A percentile compares a stretch with the other conserved stretches of the same genome.
These are phyloP conservation scores for Chenopodium album DNA, from an alignment of 148 eudicot genomes.

Conservation along the genomic window DNA sequence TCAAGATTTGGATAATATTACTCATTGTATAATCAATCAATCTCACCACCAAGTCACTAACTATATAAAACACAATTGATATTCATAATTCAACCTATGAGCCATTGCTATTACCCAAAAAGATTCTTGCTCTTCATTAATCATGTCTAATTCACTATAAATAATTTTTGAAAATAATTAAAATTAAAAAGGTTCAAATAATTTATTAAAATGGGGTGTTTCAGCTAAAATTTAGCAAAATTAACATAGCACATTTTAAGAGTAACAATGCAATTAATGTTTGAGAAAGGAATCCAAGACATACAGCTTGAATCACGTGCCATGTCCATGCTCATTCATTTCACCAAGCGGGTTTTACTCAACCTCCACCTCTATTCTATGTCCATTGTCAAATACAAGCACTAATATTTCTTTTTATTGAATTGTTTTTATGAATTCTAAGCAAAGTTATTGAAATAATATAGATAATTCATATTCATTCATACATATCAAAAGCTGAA, in stretches of 20 bases:
- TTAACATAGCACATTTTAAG: background rate
- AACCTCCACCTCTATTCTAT: background rate
- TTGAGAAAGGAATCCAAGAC: constrained; percentile 7
- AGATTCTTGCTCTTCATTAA: background rate
- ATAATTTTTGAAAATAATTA: background rate
- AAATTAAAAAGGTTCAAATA: background rate
- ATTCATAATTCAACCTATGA: background rate
- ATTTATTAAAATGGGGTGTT: background rate
- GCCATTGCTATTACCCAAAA: constrained; percentile 1
- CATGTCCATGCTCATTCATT: background rate
- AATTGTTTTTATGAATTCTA: background rate
- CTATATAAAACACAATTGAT: background rate
- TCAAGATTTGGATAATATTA: background rate
- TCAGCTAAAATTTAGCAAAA: constrained; percentile 13
- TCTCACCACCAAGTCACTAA: background rate
- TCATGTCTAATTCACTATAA: background rate
- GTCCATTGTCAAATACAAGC: background rate
- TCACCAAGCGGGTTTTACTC: background rate
- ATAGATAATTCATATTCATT: constrained; percentile 6
- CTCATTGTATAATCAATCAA: background rate
- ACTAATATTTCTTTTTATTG: background rate
- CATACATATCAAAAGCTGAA: background rate
- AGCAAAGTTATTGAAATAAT: background rate
- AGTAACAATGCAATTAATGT: background rate
- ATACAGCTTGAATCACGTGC: constrained; percentile 21